Percentiles rank a stretch among this genome's conserved stretches.
Conservation (phyloP, 768 basidiomycete genomes). For the Amanita polypyramis region DNA sequence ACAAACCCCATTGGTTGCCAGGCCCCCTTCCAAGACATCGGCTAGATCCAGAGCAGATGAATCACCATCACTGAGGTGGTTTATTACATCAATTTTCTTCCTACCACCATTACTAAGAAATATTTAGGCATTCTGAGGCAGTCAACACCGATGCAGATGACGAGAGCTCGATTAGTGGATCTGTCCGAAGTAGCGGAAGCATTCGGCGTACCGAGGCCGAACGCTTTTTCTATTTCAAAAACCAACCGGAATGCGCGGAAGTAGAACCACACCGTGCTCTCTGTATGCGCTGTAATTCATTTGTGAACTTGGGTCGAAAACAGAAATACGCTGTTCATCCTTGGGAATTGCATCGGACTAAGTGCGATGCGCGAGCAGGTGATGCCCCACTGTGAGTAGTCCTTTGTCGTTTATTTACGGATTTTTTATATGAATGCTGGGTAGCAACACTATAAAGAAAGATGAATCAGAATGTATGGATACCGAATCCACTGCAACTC, state of each 20-base stretch:
- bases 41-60: not conserved
- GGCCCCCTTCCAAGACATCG: not conserved
- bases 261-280: slow-evolving; percentile 48
- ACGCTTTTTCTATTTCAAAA: slow-evolving; percentile 52
- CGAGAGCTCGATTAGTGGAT: slow-evolving; percentile 50
- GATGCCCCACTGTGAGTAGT: slow-evolving; percentile 18
- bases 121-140: slow-evolving; percentile 13
- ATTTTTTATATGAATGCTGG: slow-evolving; percentile 2
- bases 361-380: slow-evolving; percentile 36
- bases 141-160: slow-evolving; percentile 26
- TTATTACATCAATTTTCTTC: not conserved
- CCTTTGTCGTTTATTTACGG: slow-evolving; percentile 3
- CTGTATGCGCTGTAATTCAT: slow-evolving; percentile 48
- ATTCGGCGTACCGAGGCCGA: slow-evolving; percentile 52
- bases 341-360: slow-evolving; percentile 50
- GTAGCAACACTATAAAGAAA: not conserved
- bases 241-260: slow-evolving; percentile 46
- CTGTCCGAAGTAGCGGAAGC: slow-evolving; percentile 26
- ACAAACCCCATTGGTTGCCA: not conserved
- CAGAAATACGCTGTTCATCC: slow-evolving; percentile 46
- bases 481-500: slow-evolving; percentile 16
- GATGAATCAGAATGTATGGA: slow-evolving; percentile 17
- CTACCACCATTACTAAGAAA: slow-evolving; percentile 5
- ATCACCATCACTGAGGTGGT: not conserved
- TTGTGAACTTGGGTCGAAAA: slow-evolving; percentile 44